phyloP scores from a whole-genome alignment of 2,329 filamentous ascomycete genomes.

The Apiospora sp. region DNA sequence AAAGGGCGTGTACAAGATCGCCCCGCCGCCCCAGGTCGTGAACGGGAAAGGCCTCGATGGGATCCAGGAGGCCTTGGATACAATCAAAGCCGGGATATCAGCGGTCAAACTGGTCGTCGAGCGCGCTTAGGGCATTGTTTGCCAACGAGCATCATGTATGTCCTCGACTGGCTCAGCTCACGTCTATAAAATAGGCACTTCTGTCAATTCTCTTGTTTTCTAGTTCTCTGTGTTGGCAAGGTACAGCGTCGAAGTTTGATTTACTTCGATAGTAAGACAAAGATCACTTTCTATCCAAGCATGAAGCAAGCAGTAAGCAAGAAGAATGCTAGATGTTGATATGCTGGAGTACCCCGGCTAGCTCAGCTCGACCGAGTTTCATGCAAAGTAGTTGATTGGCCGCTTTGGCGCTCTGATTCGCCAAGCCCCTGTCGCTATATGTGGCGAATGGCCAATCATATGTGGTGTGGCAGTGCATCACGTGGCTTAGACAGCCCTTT shows the following conservation, averaged over 20 bases:
- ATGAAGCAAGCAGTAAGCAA: background rate
- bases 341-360: background rate
- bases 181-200: no score
- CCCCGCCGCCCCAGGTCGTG: slow-evolving; percentile 11
- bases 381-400: no score
- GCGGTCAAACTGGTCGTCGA: slow-evolving; percentile 17
- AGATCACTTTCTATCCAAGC: no score
- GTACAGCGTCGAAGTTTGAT: no score
- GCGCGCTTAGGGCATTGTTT: background rate
- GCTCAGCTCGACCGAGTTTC: background rate
- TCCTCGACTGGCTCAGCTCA: no score
- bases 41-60: slow-evolving; percentile 26
- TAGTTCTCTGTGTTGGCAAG: no score
- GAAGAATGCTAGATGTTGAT: background rate
- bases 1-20: slow-evolving; percentile 24
- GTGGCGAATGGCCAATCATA: background rate
- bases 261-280: no score
- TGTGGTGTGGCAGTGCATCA: background rate
- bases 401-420: background rate
- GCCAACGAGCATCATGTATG: no score
- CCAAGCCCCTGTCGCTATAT: background rate
- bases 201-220: no score
- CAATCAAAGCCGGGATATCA: slow-evolving; percentile 1
- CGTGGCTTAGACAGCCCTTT: background rate
- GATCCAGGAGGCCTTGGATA: slow-evolving; percentile 31